phyloP scores from a whole-genome alignment of 208 protist species.

The Leishmania amazonensis region DNA sequence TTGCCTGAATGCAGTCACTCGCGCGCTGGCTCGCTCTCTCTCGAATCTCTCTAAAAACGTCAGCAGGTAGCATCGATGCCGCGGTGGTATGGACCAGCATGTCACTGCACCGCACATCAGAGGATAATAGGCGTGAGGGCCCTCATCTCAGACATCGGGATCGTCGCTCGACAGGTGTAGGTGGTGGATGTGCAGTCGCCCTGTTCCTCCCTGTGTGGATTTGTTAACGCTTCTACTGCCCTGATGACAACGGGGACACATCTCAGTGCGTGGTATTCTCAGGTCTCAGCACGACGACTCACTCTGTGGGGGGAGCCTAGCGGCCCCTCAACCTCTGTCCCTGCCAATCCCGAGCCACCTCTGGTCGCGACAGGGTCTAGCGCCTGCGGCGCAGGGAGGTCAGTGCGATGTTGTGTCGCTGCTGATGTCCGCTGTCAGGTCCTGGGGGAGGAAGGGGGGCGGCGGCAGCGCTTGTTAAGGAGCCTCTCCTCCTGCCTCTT shows the following conservation, averaged over 20 bases:
- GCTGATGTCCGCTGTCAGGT: not conserved
- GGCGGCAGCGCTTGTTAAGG: not conserved
- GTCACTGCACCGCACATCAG: not conserved
- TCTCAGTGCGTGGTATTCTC: not conserved
- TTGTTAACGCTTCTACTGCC: not conserved
- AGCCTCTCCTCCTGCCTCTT: not conserved
- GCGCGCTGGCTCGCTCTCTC: not conserved
- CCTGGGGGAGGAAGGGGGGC: not conserved
- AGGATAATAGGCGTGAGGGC: not conserved
- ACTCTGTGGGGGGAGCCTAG: not conserved
- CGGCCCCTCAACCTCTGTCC: not conserved
- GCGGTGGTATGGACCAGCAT: not conserved
- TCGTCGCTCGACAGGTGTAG: not conserved
- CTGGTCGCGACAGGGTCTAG: not conserved
- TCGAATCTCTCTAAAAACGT: not conserved
- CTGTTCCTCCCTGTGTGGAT: not conserved
- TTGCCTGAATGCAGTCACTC: not conserved
- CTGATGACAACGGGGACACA: not conserved
- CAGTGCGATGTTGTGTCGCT: not conserved
- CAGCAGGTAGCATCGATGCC: not conserved
- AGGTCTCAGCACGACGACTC: not conserved
- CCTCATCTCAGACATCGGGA: not conserved
- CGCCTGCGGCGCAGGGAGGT: not conserved
- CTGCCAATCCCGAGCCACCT: not conserved
- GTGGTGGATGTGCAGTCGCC: not conserved